Conservation (phyloP, 257 asterid species). For the Solanum lignicaule region DNA sequence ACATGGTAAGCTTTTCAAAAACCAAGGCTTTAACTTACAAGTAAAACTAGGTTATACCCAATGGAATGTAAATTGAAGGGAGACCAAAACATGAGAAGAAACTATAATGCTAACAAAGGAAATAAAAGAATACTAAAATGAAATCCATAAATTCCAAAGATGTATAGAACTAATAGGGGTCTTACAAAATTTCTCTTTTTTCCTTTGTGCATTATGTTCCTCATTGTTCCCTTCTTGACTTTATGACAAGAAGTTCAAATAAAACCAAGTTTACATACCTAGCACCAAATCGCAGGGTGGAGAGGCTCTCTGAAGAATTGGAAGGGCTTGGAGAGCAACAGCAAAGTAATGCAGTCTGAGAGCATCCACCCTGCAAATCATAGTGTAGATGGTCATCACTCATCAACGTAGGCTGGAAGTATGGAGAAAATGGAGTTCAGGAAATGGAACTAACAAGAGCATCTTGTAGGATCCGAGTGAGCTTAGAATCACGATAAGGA, state of each 20-base stretch:
- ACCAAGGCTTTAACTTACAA: neutral
- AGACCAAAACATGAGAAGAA: neutral
- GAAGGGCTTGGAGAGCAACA: conserved; percentile 89
- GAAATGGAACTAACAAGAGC: conserved; percentile 50
- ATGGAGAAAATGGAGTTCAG: neutral
- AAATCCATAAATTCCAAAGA: neutral
- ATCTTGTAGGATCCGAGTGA: conserved; percentile 76
- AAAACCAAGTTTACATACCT: conserved; percentile 28
- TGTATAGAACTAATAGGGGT: neutral
- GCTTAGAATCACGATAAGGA: conserved; percentile 86
- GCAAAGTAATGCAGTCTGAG: conserved; percentile 72
- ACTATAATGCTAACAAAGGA: neutral
- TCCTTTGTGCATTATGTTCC: neutral
- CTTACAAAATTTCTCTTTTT: neutral
- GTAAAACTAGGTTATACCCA: neutral
- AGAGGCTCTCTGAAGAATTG: conserved; percentile 71
- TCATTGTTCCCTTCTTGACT: neutral
- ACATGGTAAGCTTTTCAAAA: neutral
- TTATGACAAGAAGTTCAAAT: neutral
- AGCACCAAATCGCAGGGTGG: conserved; percentile 83
- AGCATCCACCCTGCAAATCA: conserved; percentile 58
- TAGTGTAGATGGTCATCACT: conserved; percentile 12
- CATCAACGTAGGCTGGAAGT: neutral
- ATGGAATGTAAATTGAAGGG: neutral
- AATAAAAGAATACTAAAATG: neutral